phyloP scores from a whole-genome alignment of 345 rosid genomes.

The Boechera retrofracta region DNA sequence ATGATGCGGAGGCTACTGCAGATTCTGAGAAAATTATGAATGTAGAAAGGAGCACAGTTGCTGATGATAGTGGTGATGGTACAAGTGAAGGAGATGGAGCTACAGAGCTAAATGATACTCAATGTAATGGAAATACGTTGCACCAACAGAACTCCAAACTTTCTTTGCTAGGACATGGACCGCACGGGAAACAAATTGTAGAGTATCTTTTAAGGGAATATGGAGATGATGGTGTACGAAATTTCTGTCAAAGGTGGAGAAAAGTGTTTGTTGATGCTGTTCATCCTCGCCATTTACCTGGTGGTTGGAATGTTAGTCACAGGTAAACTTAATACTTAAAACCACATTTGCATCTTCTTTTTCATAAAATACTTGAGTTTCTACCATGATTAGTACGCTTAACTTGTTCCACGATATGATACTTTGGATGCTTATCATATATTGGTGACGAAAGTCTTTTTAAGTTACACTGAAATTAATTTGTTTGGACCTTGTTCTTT shows the following conservation, averaged over 20 bases:
- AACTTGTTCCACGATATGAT: background rate
- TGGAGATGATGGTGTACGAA: constrained; percentile 75
- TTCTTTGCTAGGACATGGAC: constrained; percentile 95
- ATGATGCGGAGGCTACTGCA: constrained; percentile 30
- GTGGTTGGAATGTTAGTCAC: constrained; percentile 91
- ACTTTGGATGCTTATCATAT: no score
- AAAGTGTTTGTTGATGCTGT: constrained; percentile 82
- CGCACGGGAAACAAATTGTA: constrained; percentile 90
- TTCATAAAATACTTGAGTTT: background rate
- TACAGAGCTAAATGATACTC: constrained; percentile 41
- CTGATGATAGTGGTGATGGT: constrained; percentile 37
- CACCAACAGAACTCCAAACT: constrained; percentile 63
- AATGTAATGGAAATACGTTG: constrained; percentile 40
- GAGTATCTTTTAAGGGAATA: constrained; percentile 61
- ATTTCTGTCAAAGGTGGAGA: constrained; percentile 96
- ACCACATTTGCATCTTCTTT: background rate
- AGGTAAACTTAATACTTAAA: constrained; percentile 36
- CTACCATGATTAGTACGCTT: background rate
- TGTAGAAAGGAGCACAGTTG: constrained; percentile 38
- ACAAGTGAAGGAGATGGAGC: constrained; percentile 44
- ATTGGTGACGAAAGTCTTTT: background rate
- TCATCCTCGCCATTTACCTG: constrained; percentile 83
- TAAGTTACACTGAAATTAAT: background rate
- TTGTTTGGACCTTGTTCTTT: constrained; percentile 36
- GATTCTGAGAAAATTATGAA: constrained; percentile 32